These are phyloP conservation scores for Naganishia vaughanmartiniae DNA, from an alignment of 768 basidiomycete genomes.

Conservation along the genomic window DNA sequence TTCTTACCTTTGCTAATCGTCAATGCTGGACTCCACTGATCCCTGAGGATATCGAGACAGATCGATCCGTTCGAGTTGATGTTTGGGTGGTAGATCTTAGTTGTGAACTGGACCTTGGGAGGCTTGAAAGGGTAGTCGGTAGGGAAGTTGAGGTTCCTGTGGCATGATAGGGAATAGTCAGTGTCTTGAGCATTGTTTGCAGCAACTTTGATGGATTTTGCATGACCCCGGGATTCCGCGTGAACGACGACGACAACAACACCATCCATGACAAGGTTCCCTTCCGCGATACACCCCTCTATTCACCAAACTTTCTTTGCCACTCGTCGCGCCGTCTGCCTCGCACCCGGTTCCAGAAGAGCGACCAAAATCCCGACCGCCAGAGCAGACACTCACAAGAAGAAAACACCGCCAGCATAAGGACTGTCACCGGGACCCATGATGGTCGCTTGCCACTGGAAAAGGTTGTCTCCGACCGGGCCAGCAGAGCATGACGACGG, in stretches of 20 bases:
- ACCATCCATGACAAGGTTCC: too few relatives aligned
- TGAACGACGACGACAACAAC: too few relatives aligned
- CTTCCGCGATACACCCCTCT: too few relatives aligned
- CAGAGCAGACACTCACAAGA: conserved; percentile 54
- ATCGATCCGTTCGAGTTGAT: conserved; percentile 99
- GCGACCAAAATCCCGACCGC: neutral
- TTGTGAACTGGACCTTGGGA: conserved; percentile 98
- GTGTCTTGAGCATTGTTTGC: conserved; percentile 32
- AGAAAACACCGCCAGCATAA: conserved; percentile 98
- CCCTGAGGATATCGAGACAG: conserved; percentile 95
- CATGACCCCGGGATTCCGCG: too few relatives aligned
- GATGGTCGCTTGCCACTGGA: conserved; percentile 99
- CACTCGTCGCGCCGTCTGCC: neutral
- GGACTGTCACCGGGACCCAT: conserved; percentile 98
- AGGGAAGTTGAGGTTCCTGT: conserved; percentile 62
- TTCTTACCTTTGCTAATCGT: conserved; percentile 79
- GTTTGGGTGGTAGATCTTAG: conserved; percentile 99
- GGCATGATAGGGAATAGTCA: neutral
- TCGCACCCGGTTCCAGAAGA: too few relatives aligned
- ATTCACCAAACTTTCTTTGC: neutral
- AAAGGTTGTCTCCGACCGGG: conserved; percentile 96
- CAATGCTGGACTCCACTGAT: conserved; percentile 98
- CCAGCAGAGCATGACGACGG: conserved; percentile 99
- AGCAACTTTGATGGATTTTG: too few relatives aligned
- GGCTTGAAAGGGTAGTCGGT: conserved; percentile 99